Evolutionary conservation across 208 protist species (phyloP).

Genomic region (Acanthamoeba castellanii): DNA sequence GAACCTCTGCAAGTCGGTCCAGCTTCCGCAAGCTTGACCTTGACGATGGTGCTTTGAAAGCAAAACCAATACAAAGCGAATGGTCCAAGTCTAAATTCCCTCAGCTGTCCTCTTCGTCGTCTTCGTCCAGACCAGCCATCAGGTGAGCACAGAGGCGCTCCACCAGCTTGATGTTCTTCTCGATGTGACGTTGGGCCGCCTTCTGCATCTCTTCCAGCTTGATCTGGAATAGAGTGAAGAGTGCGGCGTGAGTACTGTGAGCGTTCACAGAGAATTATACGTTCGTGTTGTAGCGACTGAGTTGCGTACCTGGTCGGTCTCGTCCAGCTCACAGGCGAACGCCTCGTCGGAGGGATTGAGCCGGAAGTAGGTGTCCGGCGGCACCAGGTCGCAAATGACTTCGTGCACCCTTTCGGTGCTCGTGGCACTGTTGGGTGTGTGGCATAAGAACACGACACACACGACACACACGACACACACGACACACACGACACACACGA

Average conservation of each 20-base stretch:
- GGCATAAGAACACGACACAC: too few species aligned
- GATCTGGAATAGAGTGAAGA: background rate
- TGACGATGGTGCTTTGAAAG: too few species aligned
- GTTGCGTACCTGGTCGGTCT: constrained; percentile 27
- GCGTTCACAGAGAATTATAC: background rate
- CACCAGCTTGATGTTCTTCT: constrained; percentile 30
- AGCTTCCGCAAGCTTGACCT: background rate
- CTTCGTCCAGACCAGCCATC: constrained; percentile 12
- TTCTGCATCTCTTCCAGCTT: constrained; percentile 71
- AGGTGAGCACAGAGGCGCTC: constrained; percentile 9
- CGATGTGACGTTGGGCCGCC: constrained; percentile 51
- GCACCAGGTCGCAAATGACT: constrained; percentile 64
- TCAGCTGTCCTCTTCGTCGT: background rate
- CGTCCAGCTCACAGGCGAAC: constrained; percentile 46
- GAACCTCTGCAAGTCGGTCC: background rate
- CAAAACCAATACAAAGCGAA: too few species aligned
- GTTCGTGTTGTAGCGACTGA: too few species aligned
- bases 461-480: too few species aligned
- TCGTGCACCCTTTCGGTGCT: constrained; percentile 46
- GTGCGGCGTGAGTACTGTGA: too few species aligned
- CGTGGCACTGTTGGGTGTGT: constrained; percentile 48
- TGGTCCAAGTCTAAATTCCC: too few species aligned
- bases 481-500: background rate
- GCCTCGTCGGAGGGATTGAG: constrained; percentile 60
- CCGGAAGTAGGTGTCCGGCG: constrained; percentile 64